Evolutionary conservation across 2,329 filamentous ascomycete species (phyloP).

Genomic region (Lachnellula occidentalis): DNA sequence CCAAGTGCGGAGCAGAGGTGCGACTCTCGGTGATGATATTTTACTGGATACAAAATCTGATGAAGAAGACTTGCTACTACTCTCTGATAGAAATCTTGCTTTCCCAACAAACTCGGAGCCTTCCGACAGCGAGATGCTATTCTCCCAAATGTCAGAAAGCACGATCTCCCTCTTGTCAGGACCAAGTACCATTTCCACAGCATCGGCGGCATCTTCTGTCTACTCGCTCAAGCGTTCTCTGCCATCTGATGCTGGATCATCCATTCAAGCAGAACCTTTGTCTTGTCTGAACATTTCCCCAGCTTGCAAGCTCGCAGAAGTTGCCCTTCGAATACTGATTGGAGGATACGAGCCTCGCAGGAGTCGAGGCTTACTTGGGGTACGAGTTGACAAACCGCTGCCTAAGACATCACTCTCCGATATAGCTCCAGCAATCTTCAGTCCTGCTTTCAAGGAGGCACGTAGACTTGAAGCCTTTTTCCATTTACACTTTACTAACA

Average conservation of each 20-base stretch:
- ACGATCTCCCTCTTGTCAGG: not conserved
- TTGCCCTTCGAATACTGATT: constrained; percentile 13
- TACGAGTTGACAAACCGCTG: constrained; percentile 11
- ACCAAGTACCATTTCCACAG: not conserved
- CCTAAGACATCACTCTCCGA: constrained; percentile 12
- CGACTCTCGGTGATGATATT: not conserved
- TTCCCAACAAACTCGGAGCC: not conserved
- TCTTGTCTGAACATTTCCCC: not conserved
- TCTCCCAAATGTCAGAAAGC: constrained; percentile 6
- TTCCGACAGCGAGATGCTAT: constrained; percentile 10
- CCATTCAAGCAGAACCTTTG: not conserved
- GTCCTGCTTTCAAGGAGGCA: constrained; percentile 26
- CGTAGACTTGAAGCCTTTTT: not conserved
- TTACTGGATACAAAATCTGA: not conserved
- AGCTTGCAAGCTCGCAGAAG: constrained; percentile 7
- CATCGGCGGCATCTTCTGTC: constrained; percentile 1
- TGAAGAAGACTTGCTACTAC: not conserved
- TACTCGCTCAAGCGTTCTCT: not conserved
- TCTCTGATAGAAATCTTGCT: not conserved
- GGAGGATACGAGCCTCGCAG: constrained; percentile 2
- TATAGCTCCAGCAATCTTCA: constrained; percentile 23
- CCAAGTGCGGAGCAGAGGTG: not conserved
- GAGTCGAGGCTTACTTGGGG: not conserved
- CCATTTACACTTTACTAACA: not conserved
- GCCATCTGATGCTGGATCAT: not conserved